Evolutionary conservation across 805 yeast genomes (phyloP).

Genomic region (Myxozyma mucilagina): DNA sequence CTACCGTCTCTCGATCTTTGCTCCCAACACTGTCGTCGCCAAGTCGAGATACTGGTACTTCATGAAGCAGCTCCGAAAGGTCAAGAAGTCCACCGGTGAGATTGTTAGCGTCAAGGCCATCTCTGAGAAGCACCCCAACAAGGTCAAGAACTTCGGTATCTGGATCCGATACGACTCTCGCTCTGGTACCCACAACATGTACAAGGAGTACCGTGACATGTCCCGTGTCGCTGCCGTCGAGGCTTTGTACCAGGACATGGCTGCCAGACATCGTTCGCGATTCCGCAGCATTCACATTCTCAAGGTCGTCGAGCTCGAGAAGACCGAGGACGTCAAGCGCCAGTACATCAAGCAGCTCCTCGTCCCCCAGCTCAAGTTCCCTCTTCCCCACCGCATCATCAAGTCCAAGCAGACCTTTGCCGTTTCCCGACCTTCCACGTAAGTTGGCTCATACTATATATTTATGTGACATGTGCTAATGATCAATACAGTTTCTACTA

Average conservation of each 20-base stretch:
- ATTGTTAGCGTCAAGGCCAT: conserved; percentile 87
- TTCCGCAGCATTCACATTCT: conserved; percentile 98
- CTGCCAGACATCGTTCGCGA: conserved; percentile 99
- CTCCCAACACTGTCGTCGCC: conserved; percentile 98
- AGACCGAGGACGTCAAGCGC: conserved; percentile 98
- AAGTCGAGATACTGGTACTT: conserved; percentile 99
- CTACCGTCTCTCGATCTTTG: conserved; percentile 99
- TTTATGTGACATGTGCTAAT: neutral
- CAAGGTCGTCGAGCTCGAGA: conserved; percentile 98
- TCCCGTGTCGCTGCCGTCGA: conserved; percentile 99
- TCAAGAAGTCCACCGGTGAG: conserved; percentile 99
- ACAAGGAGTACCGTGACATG: conserved; percentile 99
- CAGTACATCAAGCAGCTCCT: conserved; percentile 98
- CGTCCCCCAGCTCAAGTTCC: conserved; percentile 95
- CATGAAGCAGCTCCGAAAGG: conserved; percentile 98
- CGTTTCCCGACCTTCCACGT: conserved; percentile 90
- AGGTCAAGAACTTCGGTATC: conserved; percentile 99
- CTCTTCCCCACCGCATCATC: conserved; percentile 99
- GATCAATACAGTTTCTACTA: conserved; percentile 11
- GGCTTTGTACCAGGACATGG: conserved; percentile 98
- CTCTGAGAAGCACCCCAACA: conserved; percentile 95
- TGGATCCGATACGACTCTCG: conserved; percentile 99
- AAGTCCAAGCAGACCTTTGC: conserved; percentile 86
- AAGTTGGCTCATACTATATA: neutral
- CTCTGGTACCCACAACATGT: conserved; percentile 99